Base-by-base conservation (phyloP, 768 basidiomycete species). In the Collybia mongolica region DNA sequence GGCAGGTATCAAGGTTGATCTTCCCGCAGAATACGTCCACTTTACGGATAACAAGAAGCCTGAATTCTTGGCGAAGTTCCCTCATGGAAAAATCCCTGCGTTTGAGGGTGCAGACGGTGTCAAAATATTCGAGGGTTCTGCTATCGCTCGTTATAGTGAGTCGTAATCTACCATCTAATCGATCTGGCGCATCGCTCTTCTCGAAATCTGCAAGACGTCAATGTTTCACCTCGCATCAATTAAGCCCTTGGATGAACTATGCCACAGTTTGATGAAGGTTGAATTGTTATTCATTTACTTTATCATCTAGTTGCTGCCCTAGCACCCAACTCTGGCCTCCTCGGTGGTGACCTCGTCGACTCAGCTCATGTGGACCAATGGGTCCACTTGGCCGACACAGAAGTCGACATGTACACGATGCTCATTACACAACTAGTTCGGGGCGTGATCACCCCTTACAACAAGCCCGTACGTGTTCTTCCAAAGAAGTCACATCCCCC, bases 91-190 rank as follows among this genome's bases (percentile, higher is more conserved):
- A 75, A 81, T 95, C 58, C 95, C 95, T 28, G 84, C 85, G 18
- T 79, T 87, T 48, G 90, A 93, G 65, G 74, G 79, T 41, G 67
- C 72, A 12, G 81, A 91, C 64, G 90, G 91, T 51, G 80, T 91
- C 77, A 79, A 76, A 60, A 70, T 95, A 46, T 79, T 83, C 60
- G 92, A 95, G 76, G 77, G 81, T 49, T 65, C 71, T 48, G 83
- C 93, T 41, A 92, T 98, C 66, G 87, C 92, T 36, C 85, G 82
- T 48, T 92, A 95, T 72, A 58, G 95, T 97, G 72, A 83, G 93
- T 88, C 20, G 12, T 22, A 55, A 70, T 64, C 59, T 64, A 66
- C 66, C 63, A 66, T 67, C 61, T 45, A 12, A 41, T 46, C 48
- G 37, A 49, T 49, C 26, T 41, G 14, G 39, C 32, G 9, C 22